phyloP scores from a whole-genome alignment of 169 alveolate genomes.

The Plasmodium billcollinsi region DNA sequence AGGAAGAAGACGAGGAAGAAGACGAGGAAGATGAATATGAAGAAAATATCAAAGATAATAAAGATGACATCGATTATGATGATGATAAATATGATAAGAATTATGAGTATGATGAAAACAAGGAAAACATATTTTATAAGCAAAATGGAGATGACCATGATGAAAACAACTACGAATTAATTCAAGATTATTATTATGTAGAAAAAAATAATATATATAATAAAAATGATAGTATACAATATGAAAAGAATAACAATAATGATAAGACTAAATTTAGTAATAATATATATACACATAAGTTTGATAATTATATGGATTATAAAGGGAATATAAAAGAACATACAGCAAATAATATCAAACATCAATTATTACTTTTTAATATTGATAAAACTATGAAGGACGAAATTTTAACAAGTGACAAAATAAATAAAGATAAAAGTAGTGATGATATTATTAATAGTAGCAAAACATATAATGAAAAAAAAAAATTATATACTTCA shows the following conservation, averaged over 20 bases:
- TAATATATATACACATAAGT: background rate
- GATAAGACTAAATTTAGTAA: background rate
- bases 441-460: background rate
- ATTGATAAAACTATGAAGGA: constrained; percentile 5
- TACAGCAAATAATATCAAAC: background rate
- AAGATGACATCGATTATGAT: background rate
- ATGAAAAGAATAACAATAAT: background rate
- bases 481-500: background rate
- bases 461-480: background rate
- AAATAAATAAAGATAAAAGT: background rate
- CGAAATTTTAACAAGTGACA: background rate
- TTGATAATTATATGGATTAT: background rate
- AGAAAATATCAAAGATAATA: background rate
- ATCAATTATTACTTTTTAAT: constrained; percentile 3
- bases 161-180: background rate
- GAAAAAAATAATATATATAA: background rate
- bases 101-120: background rate
- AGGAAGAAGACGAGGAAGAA: background rate
- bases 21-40: background rate
- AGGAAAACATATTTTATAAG: background rate
- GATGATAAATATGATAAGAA: background rate
- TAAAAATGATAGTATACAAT: background rate
- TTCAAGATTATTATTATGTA: constrained; percentile 12
- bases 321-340: constrained; percentile 6
- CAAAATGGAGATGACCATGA: background rate